A percentile compares a stretch with the other conserved stretches of the same genome.
phyloP scores from a whole-genome alignment of 306 rosid species.

The Corylus heterophylla region DNA sequence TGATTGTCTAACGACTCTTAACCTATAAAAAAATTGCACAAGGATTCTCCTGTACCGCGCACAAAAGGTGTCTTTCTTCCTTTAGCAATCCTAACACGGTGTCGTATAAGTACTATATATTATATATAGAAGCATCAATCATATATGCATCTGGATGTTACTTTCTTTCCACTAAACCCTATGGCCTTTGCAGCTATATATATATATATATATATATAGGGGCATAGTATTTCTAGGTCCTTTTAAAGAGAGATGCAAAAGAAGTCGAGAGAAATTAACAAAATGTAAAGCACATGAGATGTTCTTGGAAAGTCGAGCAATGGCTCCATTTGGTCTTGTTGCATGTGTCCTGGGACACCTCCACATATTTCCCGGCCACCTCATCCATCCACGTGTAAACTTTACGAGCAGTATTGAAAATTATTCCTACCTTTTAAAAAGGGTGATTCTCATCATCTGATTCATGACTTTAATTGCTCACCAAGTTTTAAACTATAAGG shows the following conservation, averaged over 20 bases:
- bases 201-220: too few relatives aligned
- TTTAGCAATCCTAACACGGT: not conserved
- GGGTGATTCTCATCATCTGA: not conserved
- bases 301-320: constrained; percentile 27
- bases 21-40: not conserved
- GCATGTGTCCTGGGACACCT: not conserved
- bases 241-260: not conserved
- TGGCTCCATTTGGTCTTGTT: not conserved
- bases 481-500: not conserved
- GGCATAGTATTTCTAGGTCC: too few relatives aligned
- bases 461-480: not conserved
- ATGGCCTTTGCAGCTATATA: not conserved
- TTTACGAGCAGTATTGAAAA: not conserved
- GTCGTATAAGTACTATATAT: not conserved
- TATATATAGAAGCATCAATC: not conserved
- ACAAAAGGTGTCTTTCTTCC: not conserved
- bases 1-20: not conserved
- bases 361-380: not conserved
- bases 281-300: constrained; percentile 23
- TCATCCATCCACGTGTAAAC: not conserved
- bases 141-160: not conserved
- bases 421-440: not conserved
- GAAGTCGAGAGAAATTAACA: not conserved
- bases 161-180: not conserved
- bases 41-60: not conserved